Conservation (phyloP, 768 basidiomycete genomes). For the Lactarius vividus region DNA sequence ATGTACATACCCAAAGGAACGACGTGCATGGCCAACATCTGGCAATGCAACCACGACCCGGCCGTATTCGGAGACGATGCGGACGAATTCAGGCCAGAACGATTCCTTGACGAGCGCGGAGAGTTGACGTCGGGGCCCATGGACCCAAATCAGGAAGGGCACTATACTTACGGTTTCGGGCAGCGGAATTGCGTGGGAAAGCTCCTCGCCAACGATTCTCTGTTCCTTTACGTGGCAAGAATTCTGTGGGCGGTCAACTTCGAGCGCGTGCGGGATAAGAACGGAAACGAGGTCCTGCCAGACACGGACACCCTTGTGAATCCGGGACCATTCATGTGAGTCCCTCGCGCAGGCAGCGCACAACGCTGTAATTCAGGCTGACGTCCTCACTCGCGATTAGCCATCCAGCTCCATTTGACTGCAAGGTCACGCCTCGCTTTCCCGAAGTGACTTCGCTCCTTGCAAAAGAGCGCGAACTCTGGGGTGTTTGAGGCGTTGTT, state of each 20-base stretch:
- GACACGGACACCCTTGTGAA: slow-evolving; percentile 1
- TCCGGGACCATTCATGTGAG: slow-evolving; percentile 19
- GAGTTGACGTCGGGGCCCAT: neutral
- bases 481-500: neutral
- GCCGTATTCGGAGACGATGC: slow-evolving; percentile 22
- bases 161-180: slow-evolving; percentile 25
- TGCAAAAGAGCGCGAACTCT: slow-evolving; percentile 6
- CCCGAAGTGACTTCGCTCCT: slow-evolving; percentile 11
- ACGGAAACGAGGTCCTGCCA: slow-evolving; percentile 12
- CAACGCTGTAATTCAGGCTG: neutral
- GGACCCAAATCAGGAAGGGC: slow-evolving; percentile 13
- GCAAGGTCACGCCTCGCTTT: slow-evolving; percentile 26
- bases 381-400: slow-evolving; percentile 3
- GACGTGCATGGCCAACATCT: slow-evolving; percentile 33
- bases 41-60: slow-evolving; percentile 13
- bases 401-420: slow-evolving; percentile 22
- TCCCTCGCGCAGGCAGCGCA: neutral
- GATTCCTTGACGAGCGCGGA: slow-evolving; percentile 18
- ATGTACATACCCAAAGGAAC: slow-evolving; percentile 38
- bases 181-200: slow-evolving; percentile 27
- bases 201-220: slow-evolving; percentile 20
- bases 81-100: slow-evolving; percentile 25
- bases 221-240: slow-evolving; percentile 27
- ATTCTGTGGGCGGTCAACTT: slow-evolving; percentile 27
- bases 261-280: slow-evolving; percentile 9